phyloP scores from a whole-genome alignment of 2,329 filamentous ascomycete species.

The Sporothrix sp. region DNA sequence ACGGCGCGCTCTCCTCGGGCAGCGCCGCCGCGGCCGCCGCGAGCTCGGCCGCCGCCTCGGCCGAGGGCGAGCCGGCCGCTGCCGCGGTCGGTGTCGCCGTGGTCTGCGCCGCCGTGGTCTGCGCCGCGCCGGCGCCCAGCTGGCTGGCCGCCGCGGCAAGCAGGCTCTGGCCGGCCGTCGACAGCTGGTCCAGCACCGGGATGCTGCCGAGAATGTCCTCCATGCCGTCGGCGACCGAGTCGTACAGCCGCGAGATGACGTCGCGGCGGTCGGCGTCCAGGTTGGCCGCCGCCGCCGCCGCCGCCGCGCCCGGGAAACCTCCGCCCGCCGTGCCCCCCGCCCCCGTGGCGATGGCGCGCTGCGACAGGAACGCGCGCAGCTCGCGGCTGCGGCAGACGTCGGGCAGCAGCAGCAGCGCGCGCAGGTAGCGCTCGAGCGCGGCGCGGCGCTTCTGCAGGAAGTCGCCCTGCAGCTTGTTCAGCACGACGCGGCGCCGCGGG shows the following conservation, averaged over 20 bases:
- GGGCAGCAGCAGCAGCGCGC: slow-evolving; percentile 71
- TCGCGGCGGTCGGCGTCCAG: slow-evolving; percentile 57
- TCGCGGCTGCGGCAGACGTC: slow-evolving; percentile 93
- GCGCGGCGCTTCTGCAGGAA: slow-evolving; percentile 82
- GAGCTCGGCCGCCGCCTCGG: slow-evolving; percentile 30
- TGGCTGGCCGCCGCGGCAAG: slow-evolving; percentile 65
- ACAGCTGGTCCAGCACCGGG: slow-evolving; percentile 88
- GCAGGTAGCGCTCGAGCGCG: slow-evolving; percentile 77
- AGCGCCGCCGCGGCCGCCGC: slow-evolving; percentile 59
- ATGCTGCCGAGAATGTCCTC: slow-evolving; percentile 96
- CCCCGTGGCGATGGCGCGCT: slow-evolving; percentile 54
- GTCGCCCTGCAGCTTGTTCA: slow-evolving; percentile 94
- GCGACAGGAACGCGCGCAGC: slow-evolving; percentile 82
- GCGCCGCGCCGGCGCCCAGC: slow-evolving; percentile 41
- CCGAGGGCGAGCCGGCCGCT: neutral
- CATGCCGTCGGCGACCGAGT: slow-evolving; percentile 94
- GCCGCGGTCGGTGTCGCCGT: neutral
- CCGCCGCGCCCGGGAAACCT: too few species aligned
- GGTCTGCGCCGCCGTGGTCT: neutral
- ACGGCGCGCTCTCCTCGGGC: slow-evolving; percentile 65
- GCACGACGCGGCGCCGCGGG: slow-evolving; percentile 79
- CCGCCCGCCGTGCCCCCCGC: too few species aligned
- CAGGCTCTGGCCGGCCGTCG: slow-evolving; percentile 82
- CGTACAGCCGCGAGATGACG: slow-evolving; percentile 90
- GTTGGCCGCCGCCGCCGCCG: slow-evolving; percentile 36